phyloP scores from a whole-genome alignment of 2,329 filamentous ascomycete species.

The Rhinocladiella similis region DNA sequence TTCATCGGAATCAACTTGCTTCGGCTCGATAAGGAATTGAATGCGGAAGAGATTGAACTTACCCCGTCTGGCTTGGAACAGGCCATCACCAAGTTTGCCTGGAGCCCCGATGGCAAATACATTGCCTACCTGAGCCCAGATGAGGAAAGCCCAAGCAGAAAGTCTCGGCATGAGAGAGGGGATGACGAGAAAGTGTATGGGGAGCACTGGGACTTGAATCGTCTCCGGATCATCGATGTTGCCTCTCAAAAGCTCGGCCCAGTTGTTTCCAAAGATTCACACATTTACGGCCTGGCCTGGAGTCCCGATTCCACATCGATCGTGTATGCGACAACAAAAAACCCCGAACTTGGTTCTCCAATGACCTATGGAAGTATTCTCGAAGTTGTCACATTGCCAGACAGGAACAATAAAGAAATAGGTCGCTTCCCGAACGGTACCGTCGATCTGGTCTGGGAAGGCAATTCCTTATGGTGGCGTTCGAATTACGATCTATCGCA shows the following conservation, averaged over 20 bases:
- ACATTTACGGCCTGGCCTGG: constrained; percentile 19
- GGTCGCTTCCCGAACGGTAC: not conserved
- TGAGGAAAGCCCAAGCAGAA: not conserved
- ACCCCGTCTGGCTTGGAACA: not conserved
- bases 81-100: constrained; percentile 11
- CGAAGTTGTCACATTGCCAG: not conserved
- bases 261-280: not conserved
- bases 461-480: not conserved
- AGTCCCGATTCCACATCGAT: constrained; percentile 20
- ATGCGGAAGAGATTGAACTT: not conserved
- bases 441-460: not conserved
- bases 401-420: not conserved
- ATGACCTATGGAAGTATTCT: not conserved
- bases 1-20: not conserved
- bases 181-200: constrained; percentile 6
- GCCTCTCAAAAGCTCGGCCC: not conserved
- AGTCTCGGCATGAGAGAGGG: not conserved
- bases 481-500: not conserved
- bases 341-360: not conserved
- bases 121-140: constrained; percentile 2
- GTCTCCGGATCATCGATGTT: constrained; percentile 7
- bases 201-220: constrained; percentile 4
- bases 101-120: constrained; percentile 7
- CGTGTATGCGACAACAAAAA: constrained; percentile 11
- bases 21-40: not conserved